Evolutionary conservation across 2,329 filamentous ascomycete genomes (phyloP).

Genomic region (Diaporthe batatas): DNA sequence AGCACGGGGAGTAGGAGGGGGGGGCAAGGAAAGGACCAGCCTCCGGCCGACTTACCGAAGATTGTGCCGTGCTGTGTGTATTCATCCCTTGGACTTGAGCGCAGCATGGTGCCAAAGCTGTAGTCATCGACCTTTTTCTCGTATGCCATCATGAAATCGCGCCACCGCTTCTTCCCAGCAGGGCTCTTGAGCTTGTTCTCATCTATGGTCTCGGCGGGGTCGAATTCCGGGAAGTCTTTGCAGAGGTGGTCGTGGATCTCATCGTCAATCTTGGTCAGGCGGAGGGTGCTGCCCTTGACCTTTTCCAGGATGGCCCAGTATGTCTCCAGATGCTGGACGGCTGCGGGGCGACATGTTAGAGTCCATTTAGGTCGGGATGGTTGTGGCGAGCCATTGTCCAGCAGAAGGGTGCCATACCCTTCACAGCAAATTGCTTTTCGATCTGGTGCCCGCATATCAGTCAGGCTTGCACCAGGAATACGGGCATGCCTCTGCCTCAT

Average conservation of each 20-base stretch:
- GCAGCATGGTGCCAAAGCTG: slow-evolving; percentile 97
- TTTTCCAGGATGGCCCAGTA: slow-evolving; percentile 97
- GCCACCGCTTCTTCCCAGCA: slow-evolving; percentile 92
- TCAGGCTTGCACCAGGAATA: neutral
- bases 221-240: slow-evolving; percentile 91
- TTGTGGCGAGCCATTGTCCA: neutral
- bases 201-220: slow-evolving; percentile 82
- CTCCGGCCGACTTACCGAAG: slow-evolving; percentile 74
- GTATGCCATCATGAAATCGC: slow-evolving; percentile 92
- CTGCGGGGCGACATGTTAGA: slow-evolving; percentile 51
- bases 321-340: slow-evolving; percentile 94
- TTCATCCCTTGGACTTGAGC: slow-evolving; percentile 81
- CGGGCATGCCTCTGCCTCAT: neutral
- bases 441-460: slow-evolving; percentile 69
- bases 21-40: slow-evolving; percentile 24
- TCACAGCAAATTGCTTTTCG: slow-evolving; percentile 99
- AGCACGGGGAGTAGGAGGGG: slow-evolving; percentile 54
- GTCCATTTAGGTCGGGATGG: neutral
- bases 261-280: slow-evolving; percentile 93
- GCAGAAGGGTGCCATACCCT: slow-evolving; percentile 67
- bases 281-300: slow-evolving; percentile 87
- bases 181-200: slow-evolving; percentile 99
- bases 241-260: slow-evolving; percentile 93
- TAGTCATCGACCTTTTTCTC: slow-evolving; percentile 97
- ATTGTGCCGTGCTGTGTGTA: slow-evolving; percentile 93